Evolutionary conservation across 768 basidiomycete genomes (phyloP), one percentile per base, ranked within the genome.

Genomic region (Agrocybe chaxingu): DNA sequence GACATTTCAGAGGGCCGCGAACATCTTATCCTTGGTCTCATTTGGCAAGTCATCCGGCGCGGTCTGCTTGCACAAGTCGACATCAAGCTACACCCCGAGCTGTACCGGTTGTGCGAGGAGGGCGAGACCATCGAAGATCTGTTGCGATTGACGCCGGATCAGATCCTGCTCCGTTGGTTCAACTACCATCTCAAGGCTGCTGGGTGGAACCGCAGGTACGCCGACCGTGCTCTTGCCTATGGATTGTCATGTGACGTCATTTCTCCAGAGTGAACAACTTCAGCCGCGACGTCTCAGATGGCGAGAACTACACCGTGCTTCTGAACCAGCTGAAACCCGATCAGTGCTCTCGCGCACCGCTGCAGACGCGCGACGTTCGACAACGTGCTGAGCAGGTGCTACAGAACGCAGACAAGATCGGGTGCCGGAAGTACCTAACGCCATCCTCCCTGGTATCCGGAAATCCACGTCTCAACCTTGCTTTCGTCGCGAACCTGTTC

Each of bases 401-500:
- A 8, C 85, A 93, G 73, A 97, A 97, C 62, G 97, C 97, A 9
- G 96, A 87, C 48, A 76, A 74, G 48, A 98, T 99, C 57, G 91
- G 89, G 32, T 99, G 97, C 72, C 79, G 96, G 59, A 96, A 97
- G 65, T 99, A 95, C 74, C 80, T 99, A 16, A 95, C 96, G 0
- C 84, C 91, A 0, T 86, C 90, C 1, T 90, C 97, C 7, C 84
- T 99, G 51, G 80, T 98, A 29, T 74, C 92, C 2, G 97, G 97
- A 13, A 99, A 99, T 66, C 95, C 94, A 8, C 92, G 95, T 58
- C 81, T 99, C 40, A 99, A 99, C 70, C 87, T 99, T 48, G 93
- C 93, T 10, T 99, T 98, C 66, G 96, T 98, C 52, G 97, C 97
- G 36, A 96, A 98, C 70, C 80, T 99, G 47, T 99, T 99, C 82